Conservation (phyloP, 2,329 filamentous ascomycete species). For the Pseudogymnoascus sp. region DNA sequence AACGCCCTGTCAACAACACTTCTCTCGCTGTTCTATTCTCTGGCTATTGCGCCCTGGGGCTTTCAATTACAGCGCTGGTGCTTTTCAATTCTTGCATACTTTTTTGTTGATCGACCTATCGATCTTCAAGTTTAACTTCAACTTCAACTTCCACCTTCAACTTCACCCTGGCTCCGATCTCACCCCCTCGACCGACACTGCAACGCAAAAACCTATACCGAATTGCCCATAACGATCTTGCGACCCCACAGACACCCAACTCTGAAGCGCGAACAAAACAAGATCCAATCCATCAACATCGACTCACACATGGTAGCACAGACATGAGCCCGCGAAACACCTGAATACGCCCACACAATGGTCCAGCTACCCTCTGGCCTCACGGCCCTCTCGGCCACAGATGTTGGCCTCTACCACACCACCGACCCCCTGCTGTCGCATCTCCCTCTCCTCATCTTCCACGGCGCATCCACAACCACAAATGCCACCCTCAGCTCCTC, state of each 20-base stretch:
- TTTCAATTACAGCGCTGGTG: conserved; percentile 1
- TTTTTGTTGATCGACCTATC: neutral
- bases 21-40: neutral
- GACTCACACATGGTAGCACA: neutral
- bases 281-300: neutral
- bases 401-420: conserved; percentile 81
- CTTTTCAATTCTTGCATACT: neutral
- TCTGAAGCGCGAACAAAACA: neutral
- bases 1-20: neutral
- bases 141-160: neutral
- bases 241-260: neutral
- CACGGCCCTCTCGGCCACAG: conserved; percentile 66
- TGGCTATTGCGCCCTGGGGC: neutral
- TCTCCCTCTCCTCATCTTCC: conserved; percentile 80
- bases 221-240: neutral
- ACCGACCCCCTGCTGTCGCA: conserved; percentile 76
- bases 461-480: conserved; percentile 81
- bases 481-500: conserved; percentile 84
- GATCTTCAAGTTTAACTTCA: neutral
- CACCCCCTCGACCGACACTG: conserved; percentile 10
- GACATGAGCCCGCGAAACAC: neutral
- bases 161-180: neutral
- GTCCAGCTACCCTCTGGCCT: conserved; percentile 73
- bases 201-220: conserved; percentile 6
- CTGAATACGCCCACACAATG: conserved; percentile 46